These are phyloP conservation scores for Cercospora brassicicola DNA, from an alignment of 2,329 filamentous ascomycete genomes.

Conservation along the genomic window DNA sequence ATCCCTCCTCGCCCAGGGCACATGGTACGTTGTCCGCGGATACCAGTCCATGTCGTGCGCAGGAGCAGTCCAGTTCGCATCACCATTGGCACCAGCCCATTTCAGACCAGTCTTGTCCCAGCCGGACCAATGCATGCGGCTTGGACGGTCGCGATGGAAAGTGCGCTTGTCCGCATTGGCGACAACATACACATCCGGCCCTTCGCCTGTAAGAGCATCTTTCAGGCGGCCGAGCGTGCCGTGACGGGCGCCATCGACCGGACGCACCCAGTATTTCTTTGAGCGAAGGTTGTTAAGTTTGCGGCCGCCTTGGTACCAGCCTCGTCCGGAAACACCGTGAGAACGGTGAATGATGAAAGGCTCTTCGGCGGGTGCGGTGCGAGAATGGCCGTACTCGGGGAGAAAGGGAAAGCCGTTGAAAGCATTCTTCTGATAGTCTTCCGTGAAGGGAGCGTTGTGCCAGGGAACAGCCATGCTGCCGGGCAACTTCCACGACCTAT, in stretches of 20 bases:
- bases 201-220: slow-evolving; percentile 45
- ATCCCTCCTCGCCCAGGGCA: slow-evolving; percentile 25
- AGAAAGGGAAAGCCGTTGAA: slow-evolving; percentile 31
- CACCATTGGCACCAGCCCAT: slow-evolving; percentile 14
- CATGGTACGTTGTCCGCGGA: slow-evolving; percentile 35
- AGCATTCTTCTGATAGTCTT: slow-evolving; percentile 25
- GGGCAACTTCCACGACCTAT: background rate
- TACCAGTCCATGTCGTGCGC: slow-evolving; percentile 37
- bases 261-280: slow-evolving; percentile 48
- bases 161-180: slow-evolving; percentile 42
- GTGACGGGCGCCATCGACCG: slow-evolving; percentile 45
- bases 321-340: slow-evolving; percentile 7
- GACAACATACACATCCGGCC: slow-evolving; percentile 50
- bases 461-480: slow-evolving; percentile 21
- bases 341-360: slow-evolving; percentile 32
- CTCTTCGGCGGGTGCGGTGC: slow-evolving; percentile 31
- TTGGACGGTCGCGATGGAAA: slow-evolving; percentile 42
- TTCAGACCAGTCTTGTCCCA: slow-evolving; percentile 35
- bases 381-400: slow-evolving; percentile 29
- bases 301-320: slow-evolving; percentile 33
- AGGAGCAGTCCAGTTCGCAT: slow-evolving; percentile 41
- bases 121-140: slow-evolving; percentile 40
- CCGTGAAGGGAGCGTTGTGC: slow-evolving; percentile 23
- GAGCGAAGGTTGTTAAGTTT: slow-evolving; percentile 35
- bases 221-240: slow-evolving; percentile 44